These are phyloP conservation scores for Marasmius tenuissimus DNA, from an alignment of 1,284 basidiomycete species.

Conservation along the genomic window DNA sequence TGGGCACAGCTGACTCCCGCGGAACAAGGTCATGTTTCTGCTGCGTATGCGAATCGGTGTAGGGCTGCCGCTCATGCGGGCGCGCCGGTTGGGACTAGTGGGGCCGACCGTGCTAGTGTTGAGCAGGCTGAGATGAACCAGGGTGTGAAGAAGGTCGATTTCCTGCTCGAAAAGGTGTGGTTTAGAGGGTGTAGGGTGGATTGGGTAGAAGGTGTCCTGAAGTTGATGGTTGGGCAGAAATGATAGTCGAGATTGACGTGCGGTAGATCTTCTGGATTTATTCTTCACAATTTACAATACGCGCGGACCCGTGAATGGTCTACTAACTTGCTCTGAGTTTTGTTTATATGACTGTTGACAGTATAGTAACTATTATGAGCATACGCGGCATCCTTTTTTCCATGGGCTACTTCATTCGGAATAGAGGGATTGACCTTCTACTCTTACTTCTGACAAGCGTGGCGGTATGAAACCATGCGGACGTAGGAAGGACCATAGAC, in stretches of 20 bases:
- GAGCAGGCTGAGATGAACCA: slow-evolving; percentile 12
- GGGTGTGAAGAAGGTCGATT: slow-evolving; percentile 20
- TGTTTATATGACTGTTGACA: too few relatives aligned
- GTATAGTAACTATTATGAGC: too few relatives aligned
- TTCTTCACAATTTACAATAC: too few relatives aligned
- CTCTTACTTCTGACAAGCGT: too few relatives aligned
- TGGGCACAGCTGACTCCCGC: slow-evolving; percentile 7
- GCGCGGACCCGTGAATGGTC: too few relatives aligned
- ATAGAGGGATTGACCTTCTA: too few relatives aligned
- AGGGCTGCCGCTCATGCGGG: slow-evolving; percentile 8
- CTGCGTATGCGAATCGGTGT: slow-evolving; percentile 15
- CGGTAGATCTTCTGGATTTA: too few relatives aligned
- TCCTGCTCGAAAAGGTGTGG: slow-evolving; percentile 13
- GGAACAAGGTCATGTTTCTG: slow-evolving; percentile 11
- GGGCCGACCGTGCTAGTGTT: background rate
- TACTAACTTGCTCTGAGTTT: too few relatives aligned
- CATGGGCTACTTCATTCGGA: too few relatives aligned
- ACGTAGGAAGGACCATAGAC: too few relatives aligned
- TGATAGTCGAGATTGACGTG: background rate
- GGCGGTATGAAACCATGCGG: too few relatives aligned
- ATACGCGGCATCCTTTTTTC: too few relatives aligned
- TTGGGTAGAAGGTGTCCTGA: slow-evolving; percentile 10
- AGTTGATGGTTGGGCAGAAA: slow-evolving; percentile 4
- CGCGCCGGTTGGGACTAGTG: background rate
- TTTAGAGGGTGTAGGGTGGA: slow-evolving; percentile 16